Evolutionary conservation across 768 basidiomycete species (phyloP).

Genomic region (Leucocoprinus sp.): DNA sequence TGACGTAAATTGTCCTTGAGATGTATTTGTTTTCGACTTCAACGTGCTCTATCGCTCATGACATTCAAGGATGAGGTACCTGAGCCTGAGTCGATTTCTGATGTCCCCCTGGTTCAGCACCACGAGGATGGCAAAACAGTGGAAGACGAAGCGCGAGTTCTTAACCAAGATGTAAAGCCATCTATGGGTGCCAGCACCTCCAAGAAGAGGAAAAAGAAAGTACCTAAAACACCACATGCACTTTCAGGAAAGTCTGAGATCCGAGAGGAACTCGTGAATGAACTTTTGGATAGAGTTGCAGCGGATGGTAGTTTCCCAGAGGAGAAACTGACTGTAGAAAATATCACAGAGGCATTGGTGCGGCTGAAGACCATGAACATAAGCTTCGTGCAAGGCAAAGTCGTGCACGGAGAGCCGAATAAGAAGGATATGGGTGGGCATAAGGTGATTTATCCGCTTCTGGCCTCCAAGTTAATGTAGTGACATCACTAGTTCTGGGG

Average conservation of each 20-base stretch:
- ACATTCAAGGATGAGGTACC: background rate
- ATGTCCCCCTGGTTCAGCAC: background rate
- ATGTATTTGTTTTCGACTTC: background rate
- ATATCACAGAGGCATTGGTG: constrained; percentile 61
- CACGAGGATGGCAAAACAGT: constrained; percentile 4
- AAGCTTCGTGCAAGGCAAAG: constrained; percentile 79
- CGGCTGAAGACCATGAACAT: constrained; percentile 82
- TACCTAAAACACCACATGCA: constrained; percentile 40
- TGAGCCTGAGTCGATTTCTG: background rate
- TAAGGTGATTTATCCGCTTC: constrained; percentile 44
- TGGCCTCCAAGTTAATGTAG: background rate
- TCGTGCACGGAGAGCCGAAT: constrained; percentile 65
- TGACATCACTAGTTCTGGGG: constrained; percentile 74
- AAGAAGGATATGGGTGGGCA: constrained; percentile 82
- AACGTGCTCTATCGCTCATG: background rate
- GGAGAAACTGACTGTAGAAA: constrained; percentile 48
- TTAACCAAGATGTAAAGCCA: constrained; percentile 14
- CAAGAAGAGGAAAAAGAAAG: constrained; percentile 71
- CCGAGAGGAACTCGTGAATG: constrained; percentile 55
- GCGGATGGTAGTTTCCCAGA: constrained; percentile 41
- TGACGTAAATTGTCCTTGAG: background rate
- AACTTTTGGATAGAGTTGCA: constrained; percentile 59
- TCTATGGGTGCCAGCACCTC: constrained; percentile 5
- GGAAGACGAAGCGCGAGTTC: background rate
- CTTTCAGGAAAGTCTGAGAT: constrained; percentile 43